Base-by-base conservation (phyloP, 306 rosid species). In the Cyamopsis tetragonoloba region DNA sequence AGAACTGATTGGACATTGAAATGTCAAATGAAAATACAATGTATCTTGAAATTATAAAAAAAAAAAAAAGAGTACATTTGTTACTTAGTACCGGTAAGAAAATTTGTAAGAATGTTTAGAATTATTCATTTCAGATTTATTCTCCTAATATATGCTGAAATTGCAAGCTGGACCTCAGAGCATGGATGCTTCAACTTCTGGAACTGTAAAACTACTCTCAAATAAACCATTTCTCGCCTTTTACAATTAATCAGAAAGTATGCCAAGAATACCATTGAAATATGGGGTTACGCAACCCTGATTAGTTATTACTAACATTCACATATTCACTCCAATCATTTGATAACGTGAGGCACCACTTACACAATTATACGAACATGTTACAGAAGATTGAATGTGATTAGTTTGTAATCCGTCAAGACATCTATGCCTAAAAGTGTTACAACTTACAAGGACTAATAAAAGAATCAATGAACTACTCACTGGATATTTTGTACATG, bases 381-480 rank as follows among this genome's bases (percentile, higher is more conserved):
- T 42, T 65, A 50, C 7, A 67, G 49, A 49, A 37, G 73, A 48
- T 64, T 64, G 31, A 71, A 74, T 62, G 47, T 17, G 62, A 26
- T 69, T 35, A 81, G 26, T 49, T 23, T 20, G 39, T 9, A 13
- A 49, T 60, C 63, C 46, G 11, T 54, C 48, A 77, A 65, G 8
- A 47, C 43, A 24, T 59, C 71, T 49, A 42, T 53, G 61, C 51
- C 47, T 43, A 60, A 2, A n/a, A 51, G 38, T 22, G 76, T 62
- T 58, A 72, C 57, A 62, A 8, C 73, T 62, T 58, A 72, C 57
- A 62, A 8, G 11, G 65, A 50, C 69, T 41, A 50, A 28, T 13
- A 48, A 77, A 87, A 82, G 72, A 80, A 87, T 84, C 65, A 66
- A 60, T 38, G 31, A 53, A 63, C 76, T 1, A 7, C 63, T 77